Percentiles rank a stretch among this genome's conserved stretches.
Evolutionary conservation across 2,329 filamentous ascomycete genomes (phyloP).

Genomic region (Aspergillus melleus): DNA sequence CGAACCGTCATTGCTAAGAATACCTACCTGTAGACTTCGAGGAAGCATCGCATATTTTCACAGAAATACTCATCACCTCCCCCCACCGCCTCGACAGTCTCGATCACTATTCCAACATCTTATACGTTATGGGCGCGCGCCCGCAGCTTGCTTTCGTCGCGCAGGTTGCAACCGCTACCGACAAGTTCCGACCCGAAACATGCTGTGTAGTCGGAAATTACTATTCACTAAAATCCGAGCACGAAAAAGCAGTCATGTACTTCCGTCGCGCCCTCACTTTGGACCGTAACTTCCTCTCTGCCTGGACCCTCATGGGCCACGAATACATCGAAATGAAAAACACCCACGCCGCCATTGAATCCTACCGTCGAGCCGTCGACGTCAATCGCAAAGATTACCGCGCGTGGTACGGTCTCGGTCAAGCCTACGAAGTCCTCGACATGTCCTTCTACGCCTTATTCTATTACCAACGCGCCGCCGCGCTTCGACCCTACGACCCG

Average conservation of each 20-base stretch:
- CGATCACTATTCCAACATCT: slow-evolving; percentile 95
- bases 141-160: slow-evolving; percentile 92
- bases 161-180: slow-evolving; percentile 83
- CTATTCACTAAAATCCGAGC: slow-evolving; percentile 88
- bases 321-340: slow-evolving; percentile 99
- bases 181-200: slow-evolving; percentile 95
- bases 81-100: slow-evolving; percentile 79
- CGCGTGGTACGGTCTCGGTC: slow-evolving; percentile 95
- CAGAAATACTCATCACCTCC: slow-evolving; percentile 66
- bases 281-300: slow-evolving; percentile 85
- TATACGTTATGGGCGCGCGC: slow-evolving; percentile 86
- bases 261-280: slow-evolving; percentile 90
- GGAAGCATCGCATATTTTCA: slow-evolving; percentile 62
- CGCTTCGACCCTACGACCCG: slow-evolving; percentile 89
- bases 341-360: slow-evolving; percentile 95
- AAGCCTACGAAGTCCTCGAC: slow-evolving; percentile 96
- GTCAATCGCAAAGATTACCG: slow-evolving; percentile 95
- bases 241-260: slow-evolving; percentile 98
- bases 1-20: slow-evolving; percentile 12
- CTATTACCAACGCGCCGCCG: slow-evolving; percentile 95
- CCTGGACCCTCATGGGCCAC: slow-evolving; percentile 98
- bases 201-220: slow-evolving; percentile 98
- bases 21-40: slow-evolving; percentile 54
- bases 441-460: slow-evolving; percentile 97
- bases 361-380: slow-evolving; percentile 91